Percentiles rank a stretch among this genome's conserved stretches.
Conservation (phyloP, 345 rosid genomes). For the Salix koriyanagi region DNA sequence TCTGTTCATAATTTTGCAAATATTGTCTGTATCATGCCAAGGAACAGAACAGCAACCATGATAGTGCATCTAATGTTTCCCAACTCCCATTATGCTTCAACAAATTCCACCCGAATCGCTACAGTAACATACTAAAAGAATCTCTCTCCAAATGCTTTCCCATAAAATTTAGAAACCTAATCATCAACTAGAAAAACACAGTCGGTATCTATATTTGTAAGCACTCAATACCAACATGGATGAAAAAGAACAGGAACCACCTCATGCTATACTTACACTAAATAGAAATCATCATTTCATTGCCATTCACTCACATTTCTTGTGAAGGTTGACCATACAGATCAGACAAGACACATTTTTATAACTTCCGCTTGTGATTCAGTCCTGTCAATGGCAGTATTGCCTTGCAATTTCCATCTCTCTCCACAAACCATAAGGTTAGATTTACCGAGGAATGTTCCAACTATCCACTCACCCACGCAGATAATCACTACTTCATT, state of each 20-base stretch:
- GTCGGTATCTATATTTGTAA: background rate
- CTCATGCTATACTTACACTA: background rate
- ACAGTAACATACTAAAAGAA: background rate
- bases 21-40: background rate
- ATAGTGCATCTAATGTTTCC: background rate
- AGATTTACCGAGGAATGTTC: background rate
- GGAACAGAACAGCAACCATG: background rate
- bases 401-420: background rate
- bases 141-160: background rate
- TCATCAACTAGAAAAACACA: background rate
- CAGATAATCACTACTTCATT: background rate
- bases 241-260: background rate
- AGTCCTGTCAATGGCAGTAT: background rate
- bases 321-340: background rate
- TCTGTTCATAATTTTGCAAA: background rate
- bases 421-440: background rate
- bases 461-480: background rate
- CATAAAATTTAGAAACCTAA: background rate
- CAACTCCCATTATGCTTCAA: background rate
- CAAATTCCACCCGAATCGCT: background rate
- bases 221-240: background rate
- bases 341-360: background rate
- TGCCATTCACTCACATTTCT: background rate
- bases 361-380: background rate
- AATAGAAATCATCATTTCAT: background rate